phyloP scores from a whole-genome alignment of 179 eudicot species.

The Sideroxylon spinosum region DNA sequence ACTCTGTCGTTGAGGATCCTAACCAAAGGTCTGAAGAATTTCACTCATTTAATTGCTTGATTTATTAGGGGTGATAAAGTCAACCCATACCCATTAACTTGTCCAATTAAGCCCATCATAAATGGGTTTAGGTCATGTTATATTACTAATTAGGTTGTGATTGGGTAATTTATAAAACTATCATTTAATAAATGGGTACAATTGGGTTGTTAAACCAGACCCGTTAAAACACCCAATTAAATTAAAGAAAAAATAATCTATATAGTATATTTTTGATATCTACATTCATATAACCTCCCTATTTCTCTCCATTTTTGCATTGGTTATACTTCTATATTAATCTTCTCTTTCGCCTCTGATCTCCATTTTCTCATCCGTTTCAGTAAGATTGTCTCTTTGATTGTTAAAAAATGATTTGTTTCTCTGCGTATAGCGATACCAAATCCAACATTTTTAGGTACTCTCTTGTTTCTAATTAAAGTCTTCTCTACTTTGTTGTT shows the following conservation, averaged over 20 bases:
- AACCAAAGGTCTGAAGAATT: constrained; percentile 34
- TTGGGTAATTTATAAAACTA: too few species aligned
- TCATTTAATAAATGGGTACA: too few species aligned
- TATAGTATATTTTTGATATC: too few species aligned
- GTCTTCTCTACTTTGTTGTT: not conserved
- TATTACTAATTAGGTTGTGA: too few species aligned
- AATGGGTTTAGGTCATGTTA: too few species aligned
- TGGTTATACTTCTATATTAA: not conserved
- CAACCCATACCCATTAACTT: too few species aligned
- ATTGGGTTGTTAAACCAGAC: too few species aligned
- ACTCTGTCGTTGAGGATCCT: constrained; percentile 39
- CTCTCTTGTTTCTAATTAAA: not conserved
- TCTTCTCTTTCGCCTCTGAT: not conserved
- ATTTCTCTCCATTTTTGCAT: not conserved
- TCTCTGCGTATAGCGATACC: not conserved
- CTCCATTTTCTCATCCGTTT: not conserved
- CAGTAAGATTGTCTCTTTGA: not conserved
- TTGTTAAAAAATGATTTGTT: not conserved
- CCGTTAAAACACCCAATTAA: too few species aligned
- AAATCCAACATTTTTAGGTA: not conserved
- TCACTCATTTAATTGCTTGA: not conserved
- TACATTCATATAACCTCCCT: too few species aligned
- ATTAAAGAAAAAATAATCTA: too few species aligned
- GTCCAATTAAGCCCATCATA: too few species aligned
- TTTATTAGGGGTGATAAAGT: too few species aligned